Evolutionary conservation across 768 basidiomycete genomes (phyloP).

Genomic region (Ramaria sp.): DNA sequence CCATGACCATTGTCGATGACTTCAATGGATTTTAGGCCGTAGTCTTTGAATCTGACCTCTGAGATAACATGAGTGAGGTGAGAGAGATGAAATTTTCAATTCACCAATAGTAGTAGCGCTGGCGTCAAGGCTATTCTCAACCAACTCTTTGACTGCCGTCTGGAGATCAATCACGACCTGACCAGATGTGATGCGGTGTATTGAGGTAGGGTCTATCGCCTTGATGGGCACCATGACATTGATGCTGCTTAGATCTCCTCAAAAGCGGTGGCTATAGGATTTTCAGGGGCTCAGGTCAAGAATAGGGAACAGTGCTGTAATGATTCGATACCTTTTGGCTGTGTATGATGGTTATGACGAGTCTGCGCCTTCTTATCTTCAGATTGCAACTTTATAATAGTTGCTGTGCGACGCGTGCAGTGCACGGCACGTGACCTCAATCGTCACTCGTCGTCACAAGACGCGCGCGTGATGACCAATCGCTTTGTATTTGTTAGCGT

Average conservation of each 20-base stretch:
- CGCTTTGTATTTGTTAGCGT: background rate
- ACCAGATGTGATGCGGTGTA: conserved; percentile 87
- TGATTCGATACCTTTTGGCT: background rate
- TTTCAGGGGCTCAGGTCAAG: background rate
- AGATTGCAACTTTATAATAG: background rate
- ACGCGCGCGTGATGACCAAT: no score
- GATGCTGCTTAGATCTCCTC: background rate
- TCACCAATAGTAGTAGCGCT: conserved; percentile 78
- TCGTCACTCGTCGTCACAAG: no score
- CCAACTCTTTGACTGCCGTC: conserved; percentile 89
- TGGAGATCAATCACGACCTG: conserved; percentile 93
- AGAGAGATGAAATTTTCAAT: conserved; percentile 14
- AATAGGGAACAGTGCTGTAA: background rate
- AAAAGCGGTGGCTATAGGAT: background rate
- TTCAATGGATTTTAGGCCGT: conserved; percentile 75
- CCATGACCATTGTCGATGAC: conserved; percentile 91
- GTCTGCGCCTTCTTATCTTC: background rate
- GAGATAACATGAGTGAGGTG: background rate
- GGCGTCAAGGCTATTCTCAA: conserved; percentile 94
- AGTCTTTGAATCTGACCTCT: conserved; percentile 89
- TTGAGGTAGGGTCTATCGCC: conserved; percentile 64
- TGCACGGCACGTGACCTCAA: background rate
- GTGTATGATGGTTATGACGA: background rate
- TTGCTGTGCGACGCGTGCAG: background rate
- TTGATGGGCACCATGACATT: conserved; percentile 22